A percentile compares a stretch with the other conserved stretches of the same genome.
Evolutionary conservation across 2,329 filamentous ascomycete genomes (phyloP).

Genomic region (Colletotrichum coccodes): DNA sequence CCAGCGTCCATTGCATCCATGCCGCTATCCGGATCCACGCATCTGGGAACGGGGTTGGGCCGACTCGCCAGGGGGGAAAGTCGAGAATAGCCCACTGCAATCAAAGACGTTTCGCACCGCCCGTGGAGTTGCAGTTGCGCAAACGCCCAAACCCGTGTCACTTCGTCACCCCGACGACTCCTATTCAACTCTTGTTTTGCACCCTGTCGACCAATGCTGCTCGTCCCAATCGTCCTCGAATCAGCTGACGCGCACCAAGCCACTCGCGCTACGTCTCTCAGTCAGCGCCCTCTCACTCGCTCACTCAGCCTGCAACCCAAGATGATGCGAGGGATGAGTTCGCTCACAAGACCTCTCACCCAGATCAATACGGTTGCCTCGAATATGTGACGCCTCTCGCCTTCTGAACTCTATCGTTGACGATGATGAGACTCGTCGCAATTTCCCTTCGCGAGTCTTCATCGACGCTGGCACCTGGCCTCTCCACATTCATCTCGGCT

Average conservation of each 20-base stretch:
- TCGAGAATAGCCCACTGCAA: background rate
- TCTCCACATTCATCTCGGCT: constrained; percentile 5
- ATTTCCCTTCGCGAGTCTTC: background rate
- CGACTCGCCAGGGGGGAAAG: too few relatives aligned
- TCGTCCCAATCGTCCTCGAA: too few relatives aligned
- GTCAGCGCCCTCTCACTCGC: background rate
- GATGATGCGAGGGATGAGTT: too few relatives aligned
- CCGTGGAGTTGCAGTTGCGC: background rate
- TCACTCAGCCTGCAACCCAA: too few relatives aligned
- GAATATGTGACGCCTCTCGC: background rate
- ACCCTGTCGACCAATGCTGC: too few relatives aligned
- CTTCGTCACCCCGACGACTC: too few relatives aligned
- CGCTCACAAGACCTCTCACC: too few relatives aligned
- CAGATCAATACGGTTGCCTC: too few relatives aligned
- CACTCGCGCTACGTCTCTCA: background rate
- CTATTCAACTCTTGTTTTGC: too few relatives aligned
- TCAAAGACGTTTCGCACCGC: background rate
- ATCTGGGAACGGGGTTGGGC: background rate
- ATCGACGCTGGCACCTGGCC: background rate
- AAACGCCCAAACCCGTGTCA: too few relatives aligned
- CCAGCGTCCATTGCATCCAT: background rate
- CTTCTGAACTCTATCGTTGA: background rate
- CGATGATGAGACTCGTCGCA: background rate
- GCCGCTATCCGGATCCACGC: background rate
- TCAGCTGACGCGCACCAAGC: too few relatives aligned